Evolutionary conservation across 768 basidiomycete species (phyloP), one percentile per base, ranked within the genome.

Genomic region (Termitomyces sp.): DNA sequence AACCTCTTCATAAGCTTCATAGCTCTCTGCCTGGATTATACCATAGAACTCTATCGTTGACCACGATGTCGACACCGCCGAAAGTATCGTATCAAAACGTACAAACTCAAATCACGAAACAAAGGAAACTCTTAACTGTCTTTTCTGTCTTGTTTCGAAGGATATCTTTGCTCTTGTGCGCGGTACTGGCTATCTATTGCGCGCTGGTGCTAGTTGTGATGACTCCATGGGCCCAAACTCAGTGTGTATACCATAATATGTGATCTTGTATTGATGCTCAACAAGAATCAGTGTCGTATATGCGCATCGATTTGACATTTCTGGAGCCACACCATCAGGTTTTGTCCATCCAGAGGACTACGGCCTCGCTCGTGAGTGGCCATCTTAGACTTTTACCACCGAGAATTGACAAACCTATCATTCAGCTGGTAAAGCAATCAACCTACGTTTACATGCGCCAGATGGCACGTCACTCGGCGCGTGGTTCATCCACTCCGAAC

Each of bases 381-480:
- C 6, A 35, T 7, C 39, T 35, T 18, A 44, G 7, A 25, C 25
- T 18, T n/a, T 47, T 33, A n/a, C n/a, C n/a, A n/a, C n/a, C n/a
- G n/a, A n/a, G n/a, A n/a, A n/a, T n/a, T n/a, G n/a, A n/a, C n/a
- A n/a, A n/a, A n/a, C n/a, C n/a, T n/a, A n/a, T n/a, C n/a, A n/a
- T 16, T n/a, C 25, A 86, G 85, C 84, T 23, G 80, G 78, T 41
- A 88, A 86, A 63, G 79, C 84, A 0, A 72, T 79, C 31, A 85
- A 88, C 60, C 62, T 86, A 39, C 68, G 74, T 40, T 64, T 91
- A 9, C 72, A 68, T n/a, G 86, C 86, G 9, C 62, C 76, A 2
- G 89, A 91, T 65, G 84, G 85, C 56, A 78, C 79, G 22, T 73
- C 70, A 0, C 66, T 90, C 31, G 89, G 89, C 25, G 82, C 84